These are phyloP conservation scores for Eutrema salsugineum DNA, from an alignment of 441 rosid genomes.

Conservation along the genomic window DNA sequence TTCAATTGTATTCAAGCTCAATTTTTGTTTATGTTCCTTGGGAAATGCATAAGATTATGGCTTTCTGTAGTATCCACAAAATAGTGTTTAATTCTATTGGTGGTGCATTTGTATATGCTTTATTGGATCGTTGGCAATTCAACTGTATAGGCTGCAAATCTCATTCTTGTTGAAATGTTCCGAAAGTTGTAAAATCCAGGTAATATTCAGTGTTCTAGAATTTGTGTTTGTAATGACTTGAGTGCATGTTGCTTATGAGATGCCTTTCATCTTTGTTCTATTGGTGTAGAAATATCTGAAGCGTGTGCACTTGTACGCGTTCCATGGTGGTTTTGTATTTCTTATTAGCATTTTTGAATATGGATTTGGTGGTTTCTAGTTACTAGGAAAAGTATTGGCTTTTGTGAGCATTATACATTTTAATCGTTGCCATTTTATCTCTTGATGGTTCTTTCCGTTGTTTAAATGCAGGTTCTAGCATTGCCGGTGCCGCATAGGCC, in stretches of 20 bases:
- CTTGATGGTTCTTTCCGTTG: not conserved
- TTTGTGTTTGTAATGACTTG: not conserved
- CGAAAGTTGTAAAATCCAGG: not conserved
- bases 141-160: not conserved
- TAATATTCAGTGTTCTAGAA: not conserved
- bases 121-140: not conserved
- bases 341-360: not conserved
- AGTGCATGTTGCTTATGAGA: not conserved
- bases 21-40: not conserved
- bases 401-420: not conserved
- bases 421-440: not conserved
- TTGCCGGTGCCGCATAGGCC: conserved; percentile 92
- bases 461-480: conserved; percentile 52
- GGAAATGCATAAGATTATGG: not conserved
- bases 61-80: too few relatives aligned
- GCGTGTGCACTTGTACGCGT: not conserved
- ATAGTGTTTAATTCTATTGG: not conserved
- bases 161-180: not conserved
- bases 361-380: not conserved
- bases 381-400: not conserved
- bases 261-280: not conserved
- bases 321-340: not conserved
- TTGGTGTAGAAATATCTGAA: not conserved
- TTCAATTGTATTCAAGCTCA: not conserved
- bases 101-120: not conserved